These are phyloP conservation scores for Nitzschia palea DNA, from an alignment of 108 stramenopile species.

Conservation along the genomic window DNA sequence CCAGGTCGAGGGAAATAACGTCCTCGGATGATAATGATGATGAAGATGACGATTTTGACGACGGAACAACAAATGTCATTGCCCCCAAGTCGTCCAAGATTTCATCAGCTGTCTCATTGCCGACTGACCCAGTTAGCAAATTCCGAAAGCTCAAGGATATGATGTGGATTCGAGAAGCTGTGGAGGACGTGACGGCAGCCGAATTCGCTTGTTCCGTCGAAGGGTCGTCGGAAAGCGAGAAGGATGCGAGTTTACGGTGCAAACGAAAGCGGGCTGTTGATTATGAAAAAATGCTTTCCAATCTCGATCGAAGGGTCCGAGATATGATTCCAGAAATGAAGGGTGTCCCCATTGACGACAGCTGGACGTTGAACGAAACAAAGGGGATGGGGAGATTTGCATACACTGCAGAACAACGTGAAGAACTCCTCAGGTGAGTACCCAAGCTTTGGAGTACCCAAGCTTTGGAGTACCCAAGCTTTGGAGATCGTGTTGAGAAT, in stretches of 20 bases:
- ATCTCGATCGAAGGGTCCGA: conserved; percentile 64
- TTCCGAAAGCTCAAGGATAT: conserved; percentile 80
- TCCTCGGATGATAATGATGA: conserved; percentile 5
- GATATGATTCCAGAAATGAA: conserved; percentile 54
- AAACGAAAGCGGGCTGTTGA: conserved; percentile 75
- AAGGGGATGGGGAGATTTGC: conserved; percentile 68
- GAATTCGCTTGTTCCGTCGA: conserved; percentile 81
- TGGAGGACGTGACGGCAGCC: conserved; percentile 85
- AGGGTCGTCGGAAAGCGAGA: conserved; percentile 11
- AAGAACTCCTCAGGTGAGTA: conserved; percentile 55
- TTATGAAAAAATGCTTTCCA: conserved; percentile 75
- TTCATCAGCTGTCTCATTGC: background rate
- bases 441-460: too few species aligned
- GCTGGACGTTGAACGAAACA: conserved; percentile 14
- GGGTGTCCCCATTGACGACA: background rate
- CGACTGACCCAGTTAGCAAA: conserved; percentile 30
- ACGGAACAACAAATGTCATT: background rate
- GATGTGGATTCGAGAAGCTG: conserved; percentile 86
- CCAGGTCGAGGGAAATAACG: background rate
- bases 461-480: too few species aligned
- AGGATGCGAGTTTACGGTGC: conserved; percentile 5
- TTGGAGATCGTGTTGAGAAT: too few species aligned
- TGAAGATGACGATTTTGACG: background rate
- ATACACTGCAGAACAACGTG: conserved; percentile 64
- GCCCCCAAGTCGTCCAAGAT: background rate